Conservation (phyloP, 331 rosid genomes). For the Stylosanthes scabra region DNA sequence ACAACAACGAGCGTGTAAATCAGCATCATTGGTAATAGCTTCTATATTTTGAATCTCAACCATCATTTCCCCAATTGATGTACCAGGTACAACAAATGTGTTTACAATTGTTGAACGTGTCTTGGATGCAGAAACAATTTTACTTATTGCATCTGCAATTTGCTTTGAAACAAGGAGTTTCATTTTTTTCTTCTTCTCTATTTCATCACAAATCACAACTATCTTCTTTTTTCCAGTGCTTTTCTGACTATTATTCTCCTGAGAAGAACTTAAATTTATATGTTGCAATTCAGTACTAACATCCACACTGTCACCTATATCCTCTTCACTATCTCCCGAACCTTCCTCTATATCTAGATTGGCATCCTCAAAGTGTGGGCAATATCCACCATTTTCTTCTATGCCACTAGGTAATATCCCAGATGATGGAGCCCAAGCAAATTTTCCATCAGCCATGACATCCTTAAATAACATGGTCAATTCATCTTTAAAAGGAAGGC, state of each 20-base stretch:
- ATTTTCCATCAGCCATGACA: neutral
- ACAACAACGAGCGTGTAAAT: neutral
- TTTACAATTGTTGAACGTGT: too few relatives aligned
- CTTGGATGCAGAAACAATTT: neutral
- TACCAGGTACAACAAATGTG: neutral
- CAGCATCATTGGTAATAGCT: neutral
- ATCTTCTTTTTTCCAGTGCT: neutral
- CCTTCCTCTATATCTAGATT: neutral
- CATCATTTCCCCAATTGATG: neutral
- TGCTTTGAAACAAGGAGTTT: neutral
- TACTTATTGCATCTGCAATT: neutral
- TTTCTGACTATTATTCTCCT: neutral
- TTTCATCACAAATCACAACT: neutral
- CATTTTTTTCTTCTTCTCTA: neutral
- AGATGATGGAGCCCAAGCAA: neutral
- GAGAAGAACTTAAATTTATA: neutral
- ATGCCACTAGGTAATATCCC: neutral
- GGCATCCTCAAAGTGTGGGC: neutral
- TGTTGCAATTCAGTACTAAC: neutral
- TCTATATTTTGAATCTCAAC: neutral
- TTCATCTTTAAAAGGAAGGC: neutral
- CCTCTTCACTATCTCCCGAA: neutral
- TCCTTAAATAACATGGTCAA: neutral
- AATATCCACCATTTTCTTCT: neutral
- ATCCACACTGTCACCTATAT: neutral